phyloP scores from a whole-genome alignment of 2,329 filamentous ascomycete genomes.

The Rutstroemia sp. region DNA sequence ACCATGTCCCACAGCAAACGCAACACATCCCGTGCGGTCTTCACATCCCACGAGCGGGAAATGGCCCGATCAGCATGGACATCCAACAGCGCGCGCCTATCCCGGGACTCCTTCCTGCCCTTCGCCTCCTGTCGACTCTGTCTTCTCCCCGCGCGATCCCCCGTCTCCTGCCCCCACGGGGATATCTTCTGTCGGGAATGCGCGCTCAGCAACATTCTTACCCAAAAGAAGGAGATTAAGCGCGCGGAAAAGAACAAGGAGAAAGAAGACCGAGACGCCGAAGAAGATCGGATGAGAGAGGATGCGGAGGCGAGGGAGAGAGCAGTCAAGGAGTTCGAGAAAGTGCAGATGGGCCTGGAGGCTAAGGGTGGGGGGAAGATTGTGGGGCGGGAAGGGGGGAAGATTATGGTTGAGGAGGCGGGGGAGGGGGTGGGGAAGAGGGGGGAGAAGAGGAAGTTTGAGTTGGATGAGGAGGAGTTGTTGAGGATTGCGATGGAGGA shows the following conservation, averaged over 20 bases:
- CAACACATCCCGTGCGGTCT: constrained; percentile 87
- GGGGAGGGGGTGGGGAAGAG: constrained; percentile 27
- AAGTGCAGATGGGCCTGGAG: constrained; percentile 64
- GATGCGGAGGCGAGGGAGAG: constrained; percentile 64
- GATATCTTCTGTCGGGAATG: constrained; percentile 96
- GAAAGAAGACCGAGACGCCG: constrained; percentile 51
- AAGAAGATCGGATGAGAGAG: constrained; percentile 50
- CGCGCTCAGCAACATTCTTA: constrained; percentile 80
- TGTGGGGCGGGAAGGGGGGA: constrained; percentile 36
- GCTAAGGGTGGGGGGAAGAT: constrained; percentile 32
- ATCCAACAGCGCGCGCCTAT: constrained; percentile 73
- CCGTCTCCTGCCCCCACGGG: constrained; percentile 75
- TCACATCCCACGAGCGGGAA: constrained; percentile 84
- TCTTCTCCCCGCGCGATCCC: constrained; percentile 70
- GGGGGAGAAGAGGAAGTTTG: constrained; percentile 65
- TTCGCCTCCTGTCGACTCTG: constrained; percentile 88
- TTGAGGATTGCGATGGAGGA: constrained; percentile 63
- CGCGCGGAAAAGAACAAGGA: constrained; percentile 62
- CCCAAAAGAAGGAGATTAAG: constrained; percentile 88
- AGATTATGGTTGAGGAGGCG: constrained; percentile 35
- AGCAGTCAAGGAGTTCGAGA: constrained; percentile 76
- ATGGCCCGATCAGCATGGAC: constrained; percentile 79
- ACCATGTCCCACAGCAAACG: constrained; percentile 58
- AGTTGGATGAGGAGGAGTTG: constrained; percentile 72
- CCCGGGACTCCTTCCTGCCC: constrained; percentile 83